Evolutionary conservation across 2,329 filamentous ascomycete genomes (phyloP).

Genomic region (Pseudocercospora fuligena): DNA sequence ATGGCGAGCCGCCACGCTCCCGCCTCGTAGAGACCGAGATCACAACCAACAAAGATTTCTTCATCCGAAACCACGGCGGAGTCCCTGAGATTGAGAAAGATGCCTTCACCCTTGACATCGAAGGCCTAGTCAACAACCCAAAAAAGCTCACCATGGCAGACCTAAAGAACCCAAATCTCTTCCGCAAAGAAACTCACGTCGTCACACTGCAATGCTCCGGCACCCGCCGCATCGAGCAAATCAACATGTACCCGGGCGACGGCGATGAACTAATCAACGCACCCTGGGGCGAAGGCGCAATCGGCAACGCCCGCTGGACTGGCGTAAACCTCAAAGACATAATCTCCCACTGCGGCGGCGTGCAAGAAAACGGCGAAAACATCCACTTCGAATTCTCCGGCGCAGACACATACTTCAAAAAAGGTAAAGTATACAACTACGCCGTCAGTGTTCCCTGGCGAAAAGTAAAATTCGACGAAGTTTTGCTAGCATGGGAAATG

Average conservation of each 20-base stretch:
- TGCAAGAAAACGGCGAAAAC: conserved; percentile 58
- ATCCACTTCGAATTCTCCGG: conserved; percentile 70
- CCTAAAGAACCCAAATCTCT: conserved; percentile 63
- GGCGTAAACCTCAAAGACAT: conserved; percentile 58
- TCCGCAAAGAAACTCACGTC: conserved; percentile 63
- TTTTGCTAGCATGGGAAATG: conserved; percentile 64
- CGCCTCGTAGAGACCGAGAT: conserved; percentile 43
- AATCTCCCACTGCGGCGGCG: conserved; percentile 71
- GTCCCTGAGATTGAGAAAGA: conserved; percentile 67
- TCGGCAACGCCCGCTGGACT: conserved; percentile 65
- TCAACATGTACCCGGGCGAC: conserved; percentile 66
- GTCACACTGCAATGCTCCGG: conserved; percentile 72
- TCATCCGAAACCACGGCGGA: conserved; percentile 74
- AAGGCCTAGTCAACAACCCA: conserved; percentile 65
- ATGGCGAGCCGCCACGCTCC: conserved; percentile 48
- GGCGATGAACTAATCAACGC: conserved; percentile 53
- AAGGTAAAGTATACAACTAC: conserved; percentile 68
- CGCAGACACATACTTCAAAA: conserved; percentile 75
- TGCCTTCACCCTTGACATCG: conserved; percentile 60
- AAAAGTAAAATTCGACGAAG: conserved; percentile 71
- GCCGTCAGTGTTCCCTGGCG: conserved; percentile 67
- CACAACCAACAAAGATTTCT: conserved; percentile 67
- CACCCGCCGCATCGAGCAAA: conserved; percentile 72
- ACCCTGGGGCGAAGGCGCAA: conserved; percentile 64
- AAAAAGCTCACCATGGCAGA: conserved; percentile 63